Base-by-base conservation (phyloP, 768 basidiomycete genomes). In the Melanogaster broomeanus region DNA sequence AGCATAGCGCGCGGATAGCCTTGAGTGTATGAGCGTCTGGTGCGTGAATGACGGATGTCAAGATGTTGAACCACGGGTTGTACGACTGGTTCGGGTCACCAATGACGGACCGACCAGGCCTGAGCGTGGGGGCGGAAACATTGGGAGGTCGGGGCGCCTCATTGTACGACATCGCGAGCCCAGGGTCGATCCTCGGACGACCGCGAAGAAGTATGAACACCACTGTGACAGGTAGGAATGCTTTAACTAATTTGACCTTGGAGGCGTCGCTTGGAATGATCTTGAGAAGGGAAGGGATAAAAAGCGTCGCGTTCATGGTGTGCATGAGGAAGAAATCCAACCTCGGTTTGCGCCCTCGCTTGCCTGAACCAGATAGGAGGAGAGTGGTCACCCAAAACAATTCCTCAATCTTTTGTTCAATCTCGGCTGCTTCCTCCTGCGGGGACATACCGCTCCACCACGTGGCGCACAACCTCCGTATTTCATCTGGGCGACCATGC, bases 271-370 rank as follows among this genome's bases (percentile, higher is more conserved):
- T 71, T 27, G 63, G 56, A 7, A 71, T 51, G 10, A 64, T 64
- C 10, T 60, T 58, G 31, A 79, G 55, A 33, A 78, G 59, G 0
- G 77, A 74, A 22, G 74, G 72, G 8, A 84, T 56, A 65, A 83
- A 81, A 5, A 82, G 57, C 8, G 79, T 72, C 31, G 75, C 76
- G 10, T 76, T 84, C 40, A 84, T 68, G 41, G 82, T 57, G 57
- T 84, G 83, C 80, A 81, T 79, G 45, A 84, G 65, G 76, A 82
- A 81, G 68, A 84, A 74, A 51, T 74, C 82, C 25, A 84, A 61
- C 4, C 82, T 70, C 7, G 79, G 77, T 56, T 77, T 74, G 35
- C 75, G 68, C 3, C 76, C 79, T 22, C 62, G 66, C 55, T 73
- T 76, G 21, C 81, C 72, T 0, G 78, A 76, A 0, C 73, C 78